Conservation (phyloP, 192 early-diverging fungal species). For the Irineochytrium annulatum region DNA sequence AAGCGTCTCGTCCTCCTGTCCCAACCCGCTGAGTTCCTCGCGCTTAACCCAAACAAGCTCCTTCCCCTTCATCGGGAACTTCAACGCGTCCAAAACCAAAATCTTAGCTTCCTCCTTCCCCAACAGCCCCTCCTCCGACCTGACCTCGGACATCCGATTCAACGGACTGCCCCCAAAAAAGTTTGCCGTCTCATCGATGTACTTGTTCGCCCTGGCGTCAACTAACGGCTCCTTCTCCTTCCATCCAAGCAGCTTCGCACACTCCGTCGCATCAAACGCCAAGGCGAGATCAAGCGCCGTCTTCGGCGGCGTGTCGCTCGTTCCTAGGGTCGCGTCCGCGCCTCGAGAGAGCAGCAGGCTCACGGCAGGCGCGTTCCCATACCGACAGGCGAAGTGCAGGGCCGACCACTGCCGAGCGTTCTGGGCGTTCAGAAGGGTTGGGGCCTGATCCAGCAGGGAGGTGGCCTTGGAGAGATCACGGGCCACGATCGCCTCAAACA, state of each 20-base stretch:
- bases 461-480: too few species aligned
- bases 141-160: neutral
- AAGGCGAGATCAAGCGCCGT: constrained; percentile 7
- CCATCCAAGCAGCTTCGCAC: constrained; percentile 2
- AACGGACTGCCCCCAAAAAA: neutral
- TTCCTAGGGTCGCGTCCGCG: too few species aligned
- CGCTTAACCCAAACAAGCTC: neutral
- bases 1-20: neutral
- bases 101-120: neutral
- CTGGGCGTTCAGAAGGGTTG: neutral
- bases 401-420: constrained; percentile 17
- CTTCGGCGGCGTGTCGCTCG: neutral
- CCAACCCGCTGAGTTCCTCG: neutral
- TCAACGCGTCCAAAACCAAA: neutral
- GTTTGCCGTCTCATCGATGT: neutral
- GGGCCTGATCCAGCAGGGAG: too few species aligned
- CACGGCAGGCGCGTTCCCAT: neutral
- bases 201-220: neutral
- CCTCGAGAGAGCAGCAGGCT: neutral
- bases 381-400: constrained; percentile 20
- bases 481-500: too few species aligned
- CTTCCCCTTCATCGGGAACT: neutral
- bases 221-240: neutral
- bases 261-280: neutral
- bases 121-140: neutral